Evolutionary conservation across 2,329 filamentous ascomycete species (phyloP).

Genomic region (Colletotrichum melonis): DNA sequence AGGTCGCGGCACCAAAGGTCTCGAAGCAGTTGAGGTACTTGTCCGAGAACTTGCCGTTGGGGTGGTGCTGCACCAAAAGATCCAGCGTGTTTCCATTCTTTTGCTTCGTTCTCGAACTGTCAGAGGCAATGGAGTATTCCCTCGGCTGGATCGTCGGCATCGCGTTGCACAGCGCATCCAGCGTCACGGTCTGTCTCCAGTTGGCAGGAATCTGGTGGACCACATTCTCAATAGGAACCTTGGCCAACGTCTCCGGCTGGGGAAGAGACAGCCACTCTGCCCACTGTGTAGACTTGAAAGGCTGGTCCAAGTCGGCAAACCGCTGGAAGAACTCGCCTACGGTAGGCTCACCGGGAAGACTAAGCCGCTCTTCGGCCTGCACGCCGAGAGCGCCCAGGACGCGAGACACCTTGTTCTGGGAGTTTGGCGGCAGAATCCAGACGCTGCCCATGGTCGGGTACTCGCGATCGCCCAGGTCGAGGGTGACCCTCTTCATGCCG

Average conservation of each 20-base stretch:
- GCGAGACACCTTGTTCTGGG: constrained; percentile 28
- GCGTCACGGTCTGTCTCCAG: constrained; percentile 14
- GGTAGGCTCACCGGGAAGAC: constrained; percentile 10
- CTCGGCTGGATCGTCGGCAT: constrained; percentile 30
- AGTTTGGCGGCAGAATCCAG: constrained; percentile 32
- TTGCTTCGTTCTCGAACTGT: constrained; percentile 4
- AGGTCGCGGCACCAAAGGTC: constrained; percentile 20
- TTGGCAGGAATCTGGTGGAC: constrained; percentile 17
- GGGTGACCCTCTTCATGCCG: constrained; percentile 31
- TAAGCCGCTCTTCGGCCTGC: constrained; percentile 2
- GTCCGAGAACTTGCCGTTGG: constrained; percentile 24
- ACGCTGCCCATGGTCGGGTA: constrained; percentile 32
- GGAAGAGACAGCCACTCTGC: constrained; percentile 3
- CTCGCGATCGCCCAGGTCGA: constrained; percentile 25
- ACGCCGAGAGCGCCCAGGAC: constrained; percentile 16
- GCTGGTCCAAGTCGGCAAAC: constrained; percentile 22
- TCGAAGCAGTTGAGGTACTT: constrained; percentile 25
- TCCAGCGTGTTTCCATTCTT: constrained; percentile 18
- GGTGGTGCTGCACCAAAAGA: constrained; percentile 23
- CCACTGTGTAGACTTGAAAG: constrained; percentile 23
- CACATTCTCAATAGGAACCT: constrained; percentile 22
- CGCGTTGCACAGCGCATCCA: constrained; percentile 16
- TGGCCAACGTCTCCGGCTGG: constrained; percentile 4
- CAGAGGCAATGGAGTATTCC: constrained; percentile 31
- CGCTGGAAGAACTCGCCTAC: constrained; percentile 18